Percentiles rank a stretch among this genome's conserved stretches.
Evolutionary conservation across 2,329 filamentous ascomycete species (phyloP).

Genomic region (Dothistroma septosporum): DNA sequence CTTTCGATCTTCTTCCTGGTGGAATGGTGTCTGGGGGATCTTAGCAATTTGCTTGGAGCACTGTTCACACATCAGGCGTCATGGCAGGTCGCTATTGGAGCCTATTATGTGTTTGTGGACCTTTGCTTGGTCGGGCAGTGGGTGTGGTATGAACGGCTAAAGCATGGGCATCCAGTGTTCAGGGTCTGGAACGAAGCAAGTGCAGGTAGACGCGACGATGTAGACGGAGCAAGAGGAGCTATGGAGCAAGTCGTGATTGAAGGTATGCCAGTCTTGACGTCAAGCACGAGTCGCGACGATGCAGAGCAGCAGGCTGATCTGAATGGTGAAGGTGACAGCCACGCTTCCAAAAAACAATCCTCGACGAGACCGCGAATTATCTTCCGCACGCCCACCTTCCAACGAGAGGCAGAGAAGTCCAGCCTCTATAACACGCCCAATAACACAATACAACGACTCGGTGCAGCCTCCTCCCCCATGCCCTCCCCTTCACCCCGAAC

Average conservation of each 20-base stretch:
- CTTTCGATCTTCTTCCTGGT: slow-evolving; percentile 62
- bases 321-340: slow-evolving; percentile 12
- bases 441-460: slow-evolving; percentile 29
- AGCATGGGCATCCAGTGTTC: slow-evolving; percentile 46
- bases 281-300: slow-evolving; percentile 4
- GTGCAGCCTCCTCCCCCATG: slow-evolving; percentile 37
- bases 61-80: slow-evolving; percentile 60
- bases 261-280: slow-evolving; percentile 25
- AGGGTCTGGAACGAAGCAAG: slow-evolving; percentile 30
- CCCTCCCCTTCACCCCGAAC: slow-evolving; percentile 46
- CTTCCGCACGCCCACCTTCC: slow-evolving; percentile 32
- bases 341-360: slow-evolving; percentile 10
- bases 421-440: slow-evolving; percentile 24
- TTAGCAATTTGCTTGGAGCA: slow-evolving; percentile 60
- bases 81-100: slow-evolving; percentile 63
- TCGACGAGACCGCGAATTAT: slow-evolving; percentile 27
- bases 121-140: slow-evolving; percentile 59
- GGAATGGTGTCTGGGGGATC: slow-evolving; percentile 63
- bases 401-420: slow-evolving; percentile 24
- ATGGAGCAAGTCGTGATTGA: slow-evolving; percentile 33
- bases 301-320: slow-evolving; percentile 12
- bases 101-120: slow-evolving; percentile 65
- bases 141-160: slow-evolving; percentile 60
- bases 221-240: slow-evolving; percentile 14
- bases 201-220: slow-evolving; percentile 11